Percentiles rank a stretch among this genome's conserved stretches.
phyloP scores from a whole-genome alignment of 139 green algal genomes.

The Limnomonas spitsbergensis region DNA sequence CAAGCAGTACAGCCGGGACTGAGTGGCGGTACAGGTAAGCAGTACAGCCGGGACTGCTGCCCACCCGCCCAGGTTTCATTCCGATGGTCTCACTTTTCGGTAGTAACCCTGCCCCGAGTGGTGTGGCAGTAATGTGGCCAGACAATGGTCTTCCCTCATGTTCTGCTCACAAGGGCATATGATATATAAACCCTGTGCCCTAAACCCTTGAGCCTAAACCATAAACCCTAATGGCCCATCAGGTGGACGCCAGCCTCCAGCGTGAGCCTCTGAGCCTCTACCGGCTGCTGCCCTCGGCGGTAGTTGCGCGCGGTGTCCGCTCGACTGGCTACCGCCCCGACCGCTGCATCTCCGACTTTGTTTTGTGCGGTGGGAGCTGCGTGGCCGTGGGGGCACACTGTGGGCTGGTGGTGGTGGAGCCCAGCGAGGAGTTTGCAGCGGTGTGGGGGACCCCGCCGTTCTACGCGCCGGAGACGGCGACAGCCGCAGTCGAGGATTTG shows the following conservation, averaged over 20 bases:
- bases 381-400: neutral
- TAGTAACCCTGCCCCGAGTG: no score
- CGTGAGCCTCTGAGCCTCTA: conserved; percentile 28
- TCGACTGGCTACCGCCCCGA: conserved; percentile 17
- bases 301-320: neutral
- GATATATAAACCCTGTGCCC: no score
- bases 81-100: no score
- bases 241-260: conserved; percentile 21
- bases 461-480: conserved; percentile 22
- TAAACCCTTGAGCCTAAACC: no score
- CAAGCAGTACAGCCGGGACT: no score
- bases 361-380: neutral
- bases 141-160: no score
- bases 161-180: no score
- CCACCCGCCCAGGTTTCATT: no score
- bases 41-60: no score
- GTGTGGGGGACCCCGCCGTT: conserved; percentile 38
- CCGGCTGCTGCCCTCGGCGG: conserved; percentile 25
- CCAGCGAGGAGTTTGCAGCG: conserved; percentile 25
- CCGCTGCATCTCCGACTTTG: conserved; percentile 28
- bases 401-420: conserved; percentile 26
- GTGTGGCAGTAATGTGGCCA: no score
- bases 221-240: no score
- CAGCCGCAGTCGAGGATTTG: conserved; percentile 27
- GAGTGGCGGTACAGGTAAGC: no score